These are phyloP conservation scores for Oidiodendron maius DNA, from an alignment of 495 filamentous ascomycete genomes.

Conservation along the genomic window DNA sequence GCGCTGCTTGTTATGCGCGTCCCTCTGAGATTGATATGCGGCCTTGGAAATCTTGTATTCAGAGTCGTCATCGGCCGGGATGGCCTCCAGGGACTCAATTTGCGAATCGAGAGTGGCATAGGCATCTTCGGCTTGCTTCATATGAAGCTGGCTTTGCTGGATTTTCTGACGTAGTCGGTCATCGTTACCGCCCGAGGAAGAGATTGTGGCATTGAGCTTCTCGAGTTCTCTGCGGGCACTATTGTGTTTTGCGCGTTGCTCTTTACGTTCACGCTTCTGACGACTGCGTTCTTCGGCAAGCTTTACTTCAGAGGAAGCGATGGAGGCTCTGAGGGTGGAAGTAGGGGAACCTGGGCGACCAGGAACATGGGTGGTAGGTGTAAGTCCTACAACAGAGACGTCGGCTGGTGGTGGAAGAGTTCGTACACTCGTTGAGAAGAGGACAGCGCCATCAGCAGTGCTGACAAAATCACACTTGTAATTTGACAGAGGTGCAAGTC, in stretches of 20 bases:
- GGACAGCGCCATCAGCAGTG: conserved; percentile 61
- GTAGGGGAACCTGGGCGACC: conserved; percentile 80
- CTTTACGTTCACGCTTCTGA: conserved; percentile 69
- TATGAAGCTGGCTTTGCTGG: conserved; percentile 68
- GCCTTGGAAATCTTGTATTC: conserved; percentile 5
- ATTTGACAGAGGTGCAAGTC: conserved; percentile 76
- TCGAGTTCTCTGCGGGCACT: conserved; percentile 76
- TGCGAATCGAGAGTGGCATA: conserved; percentile 54
- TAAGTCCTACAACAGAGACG: conserved; percentile 42
- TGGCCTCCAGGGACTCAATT: conserved; percentile 57
- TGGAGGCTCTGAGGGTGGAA: conserved; percentile 83
- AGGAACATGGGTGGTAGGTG: conserved; percentile 42
- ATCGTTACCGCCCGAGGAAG: conserved; percentile 71
- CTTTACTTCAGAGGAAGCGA: conserved; percentile 71
- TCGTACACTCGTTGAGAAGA: conserved; percentile 75
- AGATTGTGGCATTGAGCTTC: conserved; percentile 58
- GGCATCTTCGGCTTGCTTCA: conserved; percentile 77
- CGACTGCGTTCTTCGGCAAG: conserved; percentile 70
- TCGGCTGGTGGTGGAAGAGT: conserved; percentile 65
- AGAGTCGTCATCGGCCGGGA: conserved; percentile 52
- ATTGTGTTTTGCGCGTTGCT: conserved; percentile 67
- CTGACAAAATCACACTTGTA: conserved; percentile 83
- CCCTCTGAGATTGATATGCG: conserved; percentile 39
- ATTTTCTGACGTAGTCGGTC: conserved; percentile 77
- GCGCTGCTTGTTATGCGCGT: conserved; percentile 52